Percentiles rank a stretch among this genome's conserved stretches.
phyloP scores from a whole-genome alignment of 2,329 filamentous ascomycete species.

The Cercospora berteroae region DNA sequence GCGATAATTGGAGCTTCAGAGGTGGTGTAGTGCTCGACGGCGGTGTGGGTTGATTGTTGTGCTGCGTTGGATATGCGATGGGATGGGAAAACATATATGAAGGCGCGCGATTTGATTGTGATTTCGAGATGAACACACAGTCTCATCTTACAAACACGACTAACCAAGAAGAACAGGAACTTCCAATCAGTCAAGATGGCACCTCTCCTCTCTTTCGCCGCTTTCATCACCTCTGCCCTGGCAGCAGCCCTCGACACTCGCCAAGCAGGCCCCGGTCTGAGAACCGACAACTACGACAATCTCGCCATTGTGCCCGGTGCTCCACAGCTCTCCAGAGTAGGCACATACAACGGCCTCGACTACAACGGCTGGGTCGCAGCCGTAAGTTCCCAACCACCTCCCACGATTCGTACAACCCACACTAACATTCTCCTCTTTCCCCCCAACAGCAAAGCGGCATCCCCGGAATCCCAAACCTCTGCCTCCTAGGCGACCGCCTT shows the following conservation, averaged over 20 bases:
- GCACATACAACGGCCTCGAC: not conserved
- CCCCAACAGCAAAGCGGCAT: not conserved
- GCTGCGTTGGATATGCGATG: too few relatives aligned
- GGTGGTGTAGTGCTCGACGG: too few relatives aligned
- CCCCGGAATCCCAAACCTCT: not conserved
- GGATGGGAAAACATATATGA: too few relatives aligned
- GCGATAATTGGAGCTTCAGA: too few relatives aligned
- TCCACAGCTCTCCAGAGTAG: not conserved
- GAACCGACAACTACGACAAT: not conserved
- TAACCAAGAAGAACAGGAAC: too few relatives aligned
- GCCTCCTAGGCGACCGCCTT: not conserved
- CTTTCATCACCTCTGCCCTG: not conserved
- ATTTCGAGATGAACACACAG: too few relatives aligned
- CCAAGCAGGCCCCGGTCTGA: not conserved
- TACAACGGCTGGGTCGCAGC: not conserved
- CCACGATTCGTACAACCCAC: too few relatives aligned
- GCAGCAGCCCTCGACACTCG: not conserved
- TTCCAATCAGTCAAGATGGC: not conserved
- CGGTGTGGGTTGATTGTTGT: too few relatives aligned
- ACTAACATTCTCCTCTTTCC: too few relatives aligned
- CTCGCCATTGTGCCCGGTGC: not conserved
- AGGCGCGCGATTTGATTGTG: too few relatives aligned
- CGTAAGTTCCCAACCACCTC: not conserved
- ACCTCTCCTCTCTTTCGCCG: not conserved
- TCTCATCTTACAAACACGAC: too few relatives aligned